Percentiles rank a stretch among this genome's conserved stretches.
These are phyloP conservation scores for Thinopyrum obtusiflorum DNA, from an alignment of 202 grass and related monocot genomes.

Conservation along the genomic window DNA sequence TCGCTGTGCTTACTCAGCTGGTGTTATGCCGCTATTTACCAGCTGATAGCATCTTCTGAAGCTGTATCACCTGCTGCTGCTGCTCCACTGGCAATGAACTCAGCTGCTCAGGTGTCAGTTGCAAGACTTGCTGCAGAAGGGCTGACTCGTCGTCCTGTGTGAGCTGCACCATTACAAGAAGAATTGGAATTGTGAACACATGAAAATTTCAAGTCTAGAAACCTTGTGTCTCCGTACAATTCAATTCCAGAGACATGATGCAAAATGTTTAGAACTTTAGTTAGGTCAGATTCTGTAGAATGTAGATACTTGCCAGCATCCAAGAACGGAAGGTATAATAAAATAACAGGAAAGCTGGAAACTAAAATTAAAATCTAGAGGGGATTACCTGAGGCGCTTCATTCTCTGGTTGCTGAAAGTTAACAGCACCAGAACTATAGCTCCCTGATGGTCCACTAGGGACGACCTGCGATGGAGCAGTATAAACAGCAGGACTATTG, in stretches of 20 bases:
- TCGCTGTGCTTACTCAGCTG: background rate
- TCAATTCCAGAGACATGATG: background rate
- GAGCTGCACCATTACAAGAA: conserved; percentile 50
- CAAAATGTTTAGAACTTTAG: background rate
- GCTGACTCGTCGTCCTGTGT: conserved; percentile 65
- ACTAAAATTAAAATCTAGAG: background rate
- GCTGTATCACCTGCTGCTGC: conserved; percentile 84
- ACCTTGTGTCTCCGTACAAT: background rate
- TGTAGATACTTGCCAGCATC: background rate
- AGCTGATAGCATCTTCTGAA: conserved; percentile 83
- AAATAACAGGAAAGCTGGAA: conserved; percentile 14
- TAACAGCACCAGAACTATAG: conserved; percentile 41
- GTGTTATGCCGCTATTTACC: conserved; percentile 42
- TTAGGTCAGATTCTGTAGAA: background rate
- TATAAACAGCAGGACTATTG: conserved; percentile 34
- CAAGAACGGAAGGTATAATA: background rate
- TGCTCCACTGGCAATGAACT: conserved; percentile 82
- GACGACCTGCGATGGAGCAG: conserved; percentile 36
- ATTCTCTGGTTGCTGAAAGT: conserved; percentile 52
- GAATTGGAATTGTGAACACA: conserved; percentile 27
- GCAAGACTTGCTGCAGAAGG: conserved; percentile 86
- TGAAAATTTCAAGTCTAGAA: background rate
- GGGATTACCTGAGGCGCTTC: conserved; percentile 62
- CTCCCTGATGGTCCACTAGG: conserved; percentile 40
- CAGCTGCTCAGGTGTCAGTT: conserved; percentile 81